Conservation (phyloP, 2,329 filamentous ascomycete species). For the Cladophialophora exuberans region DNA sequence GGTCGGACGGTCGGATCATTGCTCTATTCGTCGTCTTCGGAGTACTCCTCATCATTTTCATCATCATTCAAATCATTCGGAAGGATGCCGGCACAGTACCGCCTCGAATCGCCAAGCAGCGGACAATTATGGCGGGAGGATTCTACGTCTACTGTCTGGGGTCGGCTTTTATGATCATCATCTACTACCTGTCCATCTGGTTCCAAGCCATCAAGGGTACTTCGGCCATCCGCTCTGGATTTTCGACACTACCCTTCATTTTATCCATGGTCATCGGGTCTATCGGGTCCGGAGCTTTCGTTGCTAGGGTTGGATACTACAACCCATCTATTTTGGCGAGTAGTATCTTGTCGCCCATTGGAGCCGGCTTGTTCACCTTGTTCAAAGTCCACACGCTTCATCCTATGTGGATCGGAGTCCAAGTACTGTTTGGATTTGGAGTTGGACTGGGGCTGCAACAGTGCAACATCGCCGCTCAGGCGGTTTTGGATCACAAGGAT, state of each 20-base stretch:
- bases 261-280: conserved; percentile 25
- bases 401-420: conserved; percentile 38
- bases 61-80: conserved; percentile 49
- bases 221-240: conserved; percentile 32
- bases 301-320: conserved; percentile 29
- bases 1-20: conserved; percentile 49
- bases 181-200: conserved; percentile 48
- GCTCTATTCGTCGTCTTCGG: conserved; percentile 53
- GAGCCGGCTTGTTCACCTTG: conserved; percentile 38
- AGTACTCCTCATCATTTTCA: conserved; percentile 48
- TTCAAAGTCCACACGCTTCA: conserved; percentile 22
- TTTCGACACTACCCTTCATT: conserved; percentile 28
- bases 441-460: conserved; percentile 33
- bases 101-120: conserved; percentile 43
- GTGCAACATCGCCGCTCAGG: conserved; percentile 38
- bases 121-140: conserved; percentile 38
- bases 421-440: conserved; percentile 37
- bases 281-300: conserved; percentile 21
- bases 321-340: conserved; percentile 33
- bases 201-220: conserved; percentile 49
- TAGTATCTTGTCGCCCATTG: conserved; percentile 33
- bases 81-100: conserved; percentile 51
- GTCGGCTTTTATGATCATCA: conserved; percentile 41
- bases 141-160: conserved; percentile 41
- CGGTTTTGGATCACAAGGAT: conserved; percentile 32